Evolutionary conservation across 805 yeast genomes (phyloP).

Genomic region (Lipomyces spencermartinsiae): DNA sequence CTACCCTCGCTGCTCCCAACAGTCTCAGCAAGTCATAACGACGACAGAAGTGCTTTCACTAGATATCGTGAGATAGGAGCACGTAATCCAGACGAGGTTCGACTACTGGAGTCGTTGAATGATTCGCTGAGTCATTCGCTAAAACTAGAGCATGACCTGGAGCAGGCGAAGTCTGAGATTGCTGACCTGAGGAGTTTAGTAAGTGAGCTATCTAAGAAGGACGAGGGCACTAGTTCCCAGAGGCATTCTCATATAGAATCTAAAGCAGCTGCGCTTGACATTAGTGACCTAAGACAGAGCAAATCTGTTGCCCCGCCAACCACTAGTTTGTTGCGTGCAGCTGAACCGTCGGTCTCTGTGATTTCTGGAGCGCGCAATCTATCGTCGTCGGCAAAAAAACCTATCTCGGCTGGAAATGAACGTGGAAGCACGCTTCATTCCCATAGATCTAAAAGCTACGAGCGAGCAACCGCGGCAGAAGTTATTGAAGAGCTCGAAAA

Average conservation of each 20-base stretch:
- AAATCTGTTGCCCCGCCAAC: not conserved
- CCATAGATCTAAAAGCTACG: not conserved
- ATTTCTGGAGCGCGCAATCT: not conserved
- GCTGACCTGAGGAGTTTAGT: conserved; percentile 18
- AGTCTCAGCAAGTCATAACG: not conserved
- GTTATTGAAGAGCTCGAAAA: conserved; percentile 26
- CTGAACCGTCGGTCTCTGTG: not conserved
- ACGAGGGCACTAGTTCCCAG: not conserved
- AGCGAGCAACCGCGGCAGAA: conserved; percentile 4
- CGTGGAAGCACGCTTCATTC: not conserved
- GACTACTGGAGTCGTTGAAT: conserved; percentile 11
- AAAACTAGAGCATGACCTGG: conserved; percentile 24
- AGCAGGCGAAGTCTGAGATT: conserved; percentile 25
- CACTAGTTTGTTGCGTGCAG: not conserved
- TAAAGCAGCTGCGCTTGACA: not conserved
- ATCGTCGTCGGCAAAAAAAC: not conserved
- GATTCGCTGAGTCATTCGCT: conserved; percentile 25
- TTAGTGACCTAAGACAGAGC: not conserved
- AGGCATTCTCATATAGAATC: not conserved
- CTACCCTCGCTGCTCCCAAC: not conserved
- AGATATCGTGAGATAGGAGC: not conserved
- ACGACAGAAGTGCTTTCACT: not conserved
- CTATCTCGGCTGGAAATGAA: not conserved
- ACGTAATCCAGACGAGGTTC: not conserved
- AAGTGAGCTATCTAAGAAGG: not conserved